A percentile compares a stretch with the other conserved stretches of the same genome.
phyloP scores from a whole-genome alignment of 1,284 basidiomycete genomes.

The Sparassis latifolia region DNA sequence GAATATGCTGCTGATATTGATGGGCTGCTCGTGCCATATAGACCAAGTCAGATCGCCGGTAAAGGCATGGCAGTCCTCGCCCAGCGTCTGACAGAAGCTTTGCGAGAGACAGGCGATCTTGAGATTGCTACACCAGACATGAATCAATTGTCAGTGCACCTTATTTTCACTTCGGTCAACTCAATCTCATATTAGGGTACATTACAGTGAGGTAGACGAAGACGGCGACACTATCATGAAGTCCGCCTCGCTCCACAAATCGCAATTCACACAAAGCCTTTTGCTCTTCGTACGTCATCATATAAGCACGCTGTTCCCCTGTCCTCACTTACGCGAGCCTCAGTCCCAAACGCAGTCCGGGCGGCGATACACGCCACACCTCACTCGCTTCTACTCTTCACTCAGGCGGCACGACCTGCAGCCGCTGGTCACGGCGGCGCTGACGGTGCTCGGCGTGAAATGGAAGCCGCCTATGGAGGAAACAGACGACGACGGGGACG shows the following conservation, averaged over 20 bases:
- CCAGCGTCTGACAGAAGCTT: conserved; percentile 59
- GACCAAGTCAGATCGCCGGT: conserved; percentile 65
- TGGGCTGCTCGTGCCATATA: conserved; percentile 20
- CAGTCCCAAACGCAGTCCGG: conserved; percentile 75
- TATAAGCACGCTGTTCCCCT: background rate
- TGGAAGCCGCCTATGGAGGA: conserved; percentile 33
- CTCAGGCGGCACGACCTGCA: conserved; percentile 47
- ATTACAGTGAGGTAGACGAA: conserved; percentile 26
- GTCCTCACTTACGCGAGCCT: background rate
- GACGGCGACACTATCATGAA: conserved; percentile 58
- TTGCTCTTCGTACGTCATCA: conserved; percentile 49
- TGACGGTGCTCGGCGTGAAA: conserved; percentile 44
- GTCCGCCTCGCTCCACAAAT: conserved; percentile 25
- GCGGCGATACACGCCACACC: conserved; percentile 55
- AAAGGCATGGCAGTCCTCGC: conserved; percentile 51
- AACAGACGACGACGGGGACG: conserved; percentile 7
- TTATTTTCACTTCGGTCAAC: background rate
- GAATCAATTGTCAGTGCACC: conserved; percentile 12
- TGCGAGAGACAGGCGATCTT: conserved; percentile 66
- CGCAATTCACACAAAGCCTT: conserved; percentile 58
- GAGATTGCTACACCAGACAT: conserved; percentile 55
- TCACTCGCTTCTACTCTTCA: conserved; percentile 73
- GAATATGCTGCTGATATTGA: background rate
- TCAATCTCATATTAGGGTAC: background rate
- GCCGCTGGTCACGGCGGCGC: conserved; percentile 42